Percentiles rank a stretch among this genome's conserved stretches.
Evolutionary conservation across 2,329 filamentous ascomycete genomes (phyloP).

Genomic region (Pyricularia sp.): DNA sequence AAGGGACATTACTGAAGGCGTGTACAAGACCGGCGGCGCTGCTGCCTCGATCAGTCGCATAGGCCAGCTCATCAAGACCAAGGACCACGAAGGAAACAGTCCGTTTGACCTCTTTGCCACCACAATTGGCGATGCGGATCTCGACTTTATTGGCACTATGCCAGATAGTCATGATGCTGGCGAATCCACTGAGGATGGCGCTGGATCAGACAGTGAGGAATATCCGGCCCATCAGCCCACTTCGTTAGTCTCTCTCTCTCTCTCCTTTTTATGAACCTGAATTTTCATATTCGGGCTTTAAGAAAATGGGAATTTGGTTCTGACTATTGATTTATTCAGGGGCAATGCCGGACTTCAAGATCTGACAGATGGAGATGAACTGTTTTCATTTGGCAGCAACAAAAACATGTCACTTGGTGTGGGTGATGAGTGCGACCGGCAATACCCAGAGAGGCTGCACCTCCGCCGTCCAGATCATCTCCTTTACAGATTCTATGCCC

Average conservation of each 20-base stretch:
- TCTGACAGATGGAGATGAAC: constrained; percentile 53
- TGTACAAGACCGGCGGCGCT: not conserved
- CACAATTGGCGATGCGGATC: constrained; percentile 62
- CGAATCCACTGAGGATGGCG: constrained; percentile 36
- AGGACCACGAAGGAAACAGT: constrained; percentile 88
- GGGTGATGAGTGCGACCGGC: constrained; percentile 89
- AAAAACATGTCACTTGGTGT: constrained; percentile 87
- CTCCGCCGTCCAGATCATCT: constrained; percentile 68
- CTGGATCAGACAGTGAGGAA: constrained; percentile 18
- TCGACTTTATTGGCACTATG: not conserved
- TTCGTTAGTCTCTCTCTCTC: not conserved
- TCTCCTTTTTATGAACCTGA: too few species aligned
- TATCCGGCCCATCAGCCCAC: not conserved
- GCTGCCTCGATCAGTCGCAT: constrained; percentile 46
- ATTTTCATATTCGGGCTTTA: too few species aligned
- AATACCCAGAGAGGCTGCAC: constrained; percentile 75
- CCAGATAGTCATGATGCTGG: not conserved
- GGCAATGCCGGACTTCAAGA: constrained; percentile 9
- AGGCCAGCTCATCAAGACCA: constrained; percentile 78
- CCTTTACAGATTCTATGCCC: constrained; percentile 57
- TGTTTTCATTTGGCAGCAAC: constrained; percentile 92
- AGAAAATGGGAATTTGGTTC: not conserved
- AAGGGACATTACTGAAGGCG: constrained; percentile 38
- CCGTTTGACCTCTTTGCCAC: constrained; percentile 87
- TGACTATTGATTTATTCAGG: constrained; percentile 4